Conservation (phyloP, 768 basidiomycete species). For the Pleurotus giganteus region DNA sequence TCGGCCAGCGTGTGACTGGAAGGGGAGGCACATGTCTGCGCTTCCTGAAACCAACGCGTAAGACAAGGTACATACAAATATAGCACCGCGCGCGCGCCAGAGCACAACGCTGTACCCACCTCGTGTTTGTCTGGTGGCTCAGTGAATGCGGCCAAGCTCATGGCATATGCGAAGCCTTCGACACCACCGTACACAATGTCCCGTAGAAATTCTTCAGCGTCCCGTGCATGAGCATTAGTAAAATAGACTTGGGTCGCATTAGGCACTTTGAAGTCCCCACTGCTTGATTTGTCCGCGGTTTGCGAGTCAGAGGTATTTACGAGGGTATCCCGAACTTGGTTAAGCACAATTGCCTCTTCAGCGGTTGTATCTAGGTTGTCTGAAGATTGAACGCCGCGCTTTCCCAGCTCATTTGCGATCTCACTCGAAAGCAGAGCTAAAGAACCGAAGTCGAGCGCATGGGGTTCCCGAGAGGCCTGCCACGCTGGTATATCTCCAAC, state of each 20-base stretch:
- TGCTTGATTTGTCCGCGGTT: background rate
- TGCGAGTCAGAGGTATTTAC: too few relatives aligned
- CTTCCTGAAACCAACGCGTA: background rate
- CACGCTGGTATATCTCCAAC: conserved; percentile 34
- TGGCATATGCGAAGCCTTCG: conserved; percentile 72
- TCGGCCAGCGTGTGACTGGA: background rate
- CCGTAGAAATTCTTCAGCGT: conserved; percentile 63
- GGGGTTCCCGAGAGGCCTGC: conserved; percentile 51
- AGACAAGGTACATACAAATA: conserved; percentile 10
- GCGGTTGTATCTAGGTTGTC: conserved; percentile 21
- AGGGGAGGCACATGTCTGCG: background rate
- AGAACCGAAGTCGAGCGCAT: conserved; percentile 59
- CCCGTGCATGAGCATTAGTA: conserved; percentile 43
- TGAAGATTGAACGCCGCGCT: conserved; percentile 22
- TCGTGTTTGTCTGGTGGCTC: conserved; percentile 14
- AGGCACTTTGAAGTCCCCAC: conserved; percentile 14
- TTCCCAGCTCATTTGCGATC: conserved; percentile 41
- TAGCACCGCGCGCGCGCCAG: too few relatives aligned
- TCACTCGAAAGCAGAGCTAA: conserved; percentile 52
- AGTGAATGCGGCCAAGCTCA: conserved; percentile 76
- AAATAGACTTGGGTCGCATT: conserved; percentile 39
- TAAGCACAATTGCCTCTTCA: conserved; percentile 31
- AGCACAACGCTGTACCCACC: conserved; percentile 22
- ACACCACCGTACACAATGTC: conserved; percentile 81
- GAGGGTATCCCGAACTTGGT: conserved; percentile 36